Evolutionary conservation across 176 grass and related monocot genomes (phyloP).

Genomic region (Zea mays): Zm-B73-REFERENCE-NAM-5.0 NC_050100.1:9020001-9020500

Average conservation of each 20-base stretch:
- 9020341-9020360: slow-evolving; percentile 15
- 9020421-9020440: background rate
- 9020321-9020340: background rate
- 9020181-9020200: background rate
- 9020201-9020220: slow-evolving; percentile 6
- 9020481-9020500: background rate
- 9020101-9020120: background rate
- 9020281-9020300: background rate
- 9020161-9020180: background rate
- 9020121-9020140: background rate
- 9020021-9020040: background rate
- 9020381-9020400: background rate
- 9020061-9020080: slow-evolving; percentile 19
- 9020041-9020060: background rate
- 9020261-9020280: slow-evolving; percentile 17
- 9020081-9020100: background rate
- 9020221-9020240: background rate
- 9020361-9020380: background rate
- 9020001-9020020: slow-evolving; percentile 5
- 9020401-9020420: background rate
- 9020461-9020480: slow-evolving; percentile 23
- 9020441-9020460: background rate
- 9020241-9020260: background rate
- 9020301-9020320: background rate
- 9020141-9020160: slow-evolving; percentile 9